phyloP scores from a whole-genome alignment of 305 asterid species.

The Fraxinus ornus region DNA sequence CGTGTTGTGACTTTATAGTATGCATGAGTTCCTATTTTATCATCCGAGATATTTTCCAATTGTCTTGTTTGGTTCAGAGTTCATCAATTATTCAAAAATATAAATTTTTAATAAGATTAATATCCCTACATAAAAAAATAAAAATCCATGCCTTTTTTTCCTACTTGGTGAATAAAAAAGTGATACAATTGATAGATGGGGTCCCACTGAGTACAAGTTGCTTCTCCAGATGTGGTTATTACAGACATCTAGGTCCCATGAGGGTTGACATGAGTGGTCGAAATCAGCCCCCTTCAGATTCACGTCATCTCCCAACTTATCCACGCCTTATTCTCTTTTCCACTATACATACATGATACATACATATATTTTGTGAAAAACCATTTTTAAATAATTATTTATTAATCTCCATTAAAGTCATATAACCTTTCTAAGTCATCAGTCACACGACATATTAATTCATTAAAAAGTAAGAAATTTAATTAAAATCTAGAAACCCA shows the following conservation, averaged over 20 bases:
- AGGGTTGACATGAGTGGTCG: slow-evolving; percentile 47
- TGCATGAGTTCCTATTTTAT: background rate
- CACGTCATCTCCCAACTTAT: slow-evolving; percentile 45
- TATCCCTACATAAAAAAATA: background rate
- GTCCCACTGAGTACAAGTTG: slow-evolving; percentile 24
- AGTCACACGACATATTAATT: background rate
- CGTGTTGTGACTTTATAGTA: background rate
- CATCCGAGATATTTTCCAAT: background rate
- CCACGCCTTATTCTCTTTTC: slow-evolving; percentile 14
- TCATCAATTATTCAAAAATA: background rate
- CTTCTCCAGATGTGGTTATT: background rate
- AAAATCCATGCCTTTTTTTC: background rate
- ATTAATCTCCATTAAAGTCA: background rate
- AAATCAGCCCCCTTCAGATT: slow-evolving; percentile 32
- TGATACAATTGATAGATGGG: background rate
- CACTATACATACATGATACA: too few relatives aligned
- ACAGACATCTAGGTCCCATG: slow-evolving; percentile 33
- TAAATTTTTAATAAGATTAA: too few relatives aligned
- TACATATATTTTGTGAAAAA: background rate
- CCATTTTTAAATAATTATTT: background rate
- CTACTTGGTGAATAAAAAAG: background rate
- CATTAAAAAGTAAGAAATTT: too few relatives aligned
- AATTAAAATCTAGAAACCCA: too few relatives aligned
- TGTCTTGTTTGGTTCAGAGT: background rate
- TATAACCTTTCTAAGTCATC: background rate